A percentile compares a stretch with the other conserved stretches of the same genome.
Conservation (phyloP, 1,284 basidiomycete genomes). For the Austropuccinia psidii region DNA sequence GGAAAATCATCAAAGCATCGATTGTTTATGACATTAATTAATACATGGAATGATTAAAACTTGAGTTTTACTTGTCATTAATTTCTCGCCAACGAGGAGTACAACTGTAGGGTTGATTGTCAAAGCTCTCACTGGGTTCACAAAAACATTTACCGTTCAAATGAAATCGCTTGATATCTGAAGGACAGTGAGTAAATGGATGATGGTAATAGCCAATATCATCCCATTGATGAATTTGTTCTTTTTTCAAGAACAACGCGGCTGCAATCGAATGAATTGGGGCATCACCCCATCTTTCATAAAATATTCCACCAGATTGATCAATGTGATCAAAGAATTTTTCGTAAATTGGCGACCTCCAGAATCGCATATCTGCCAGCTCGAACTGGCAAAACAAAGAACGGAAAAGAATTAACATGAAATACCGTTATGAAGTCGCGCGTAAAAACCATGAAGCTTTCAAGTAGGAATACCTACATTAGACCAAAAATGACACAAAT, state of each 20-base stretch:
- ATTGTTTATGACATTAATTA: too few species aligned
- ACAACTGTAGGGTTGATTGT: not conserved
- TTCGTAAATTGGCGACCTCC: conserved; percentile 66
- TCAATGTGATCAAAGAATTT: conserved; percentile 73
- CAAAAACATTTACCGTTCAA: not conserved
- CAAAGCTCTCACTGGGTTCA: conserved; percentile 10
- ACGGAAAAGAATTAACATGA: not conserved
- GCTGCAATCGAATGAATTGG: conserved; percentile 75
- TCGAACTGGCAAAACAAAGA: conserved; percentile 52
- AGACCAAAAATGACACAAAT: conserved; percentile 68
- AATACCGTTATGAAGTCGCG: not conserved
- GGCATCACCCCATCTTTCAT: conserved; percentile 82
- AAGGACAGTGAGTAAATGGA: not conserved
- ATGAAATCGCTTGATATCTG: not conserved
- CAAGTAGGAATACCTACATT: conserved; percentile 26
- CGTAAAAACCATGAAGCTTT: not conserved
- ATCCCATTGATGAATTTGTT: conserved; percentile 56
- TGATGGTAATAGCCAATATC: conserved; percentile 40
- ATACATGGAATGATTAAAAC: too few species aligned
- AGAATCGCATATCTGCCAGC: conserved; percentile 66
- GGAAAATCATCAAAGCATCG: too few species aligned
- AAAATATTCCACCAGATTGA: conserved; percentile 70
- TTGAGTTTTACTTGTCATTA: too few species aligned
- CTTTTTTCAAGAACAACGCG: conserved; percentile 61
- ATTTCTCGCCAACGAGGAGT: not conserved